These are phyloP conservation scores for Rhizophagus sp. DNA, from an alignment of 192 early-diverging fungal genomes.

Conservation along the genomic window DNA sequence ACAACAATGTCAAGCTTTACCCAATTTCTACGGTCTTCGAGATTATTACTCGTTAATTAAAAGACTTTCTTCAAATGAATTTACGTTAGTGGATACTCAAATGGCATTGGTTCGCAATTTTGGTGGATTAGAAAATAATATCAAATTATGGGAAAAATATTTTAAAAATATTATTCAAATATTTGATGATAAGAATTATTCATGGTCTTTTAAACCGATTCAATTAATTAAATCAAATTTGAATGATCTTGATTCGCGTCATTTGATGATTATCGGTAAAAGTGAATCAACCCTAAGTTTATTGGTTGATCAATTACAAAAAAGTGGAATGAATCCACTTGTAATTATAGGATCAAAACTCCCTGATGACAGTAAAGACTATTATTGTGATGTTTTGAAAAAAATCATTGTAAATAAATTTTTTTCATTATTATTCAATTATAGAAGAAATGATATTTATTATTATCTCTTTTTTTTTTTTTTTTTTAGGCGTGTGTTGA, in stretches of 20 bases:
- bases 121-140: constrained; percentile 4
- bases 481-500: constrained; percentile 28
- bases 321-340: background rate
- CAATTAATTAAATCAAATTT: constrained; percentile 23
- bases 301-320: background rate
- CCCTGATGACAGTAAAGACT: constrained; percentile 27
- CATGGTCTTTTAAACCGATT: background rate
- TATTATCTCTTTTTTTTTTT: background rate
- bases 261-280: constrained; percentile 28
- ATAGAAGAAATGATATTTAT: too few relatives aligned
- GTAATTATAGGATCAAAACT: constrained; percentile 25
- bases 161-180: background rate
- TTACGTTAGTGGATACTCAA: background rate
- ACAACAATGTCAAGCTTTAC: background rate
- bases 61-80: background rate
- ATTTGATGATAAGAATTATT: background rate
- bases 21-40: constrained; percentile 29
- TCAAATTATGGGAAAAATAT: background rate
- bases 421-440: too few relatives aligned
- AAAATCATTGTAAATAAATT: constrained; percentile 16
- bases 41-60: background rate
- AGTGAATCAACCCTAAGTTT: constrained; percentile 5
- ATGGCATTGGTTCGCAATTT: constrained; percentile 28
- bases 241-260: background rate
- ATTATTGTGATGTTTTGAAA: constrained; percentile 21